phyloP scores from a whole-genome alignment of 306 rosid genomes.

The Heteromeles arbutifolia region DNA sequence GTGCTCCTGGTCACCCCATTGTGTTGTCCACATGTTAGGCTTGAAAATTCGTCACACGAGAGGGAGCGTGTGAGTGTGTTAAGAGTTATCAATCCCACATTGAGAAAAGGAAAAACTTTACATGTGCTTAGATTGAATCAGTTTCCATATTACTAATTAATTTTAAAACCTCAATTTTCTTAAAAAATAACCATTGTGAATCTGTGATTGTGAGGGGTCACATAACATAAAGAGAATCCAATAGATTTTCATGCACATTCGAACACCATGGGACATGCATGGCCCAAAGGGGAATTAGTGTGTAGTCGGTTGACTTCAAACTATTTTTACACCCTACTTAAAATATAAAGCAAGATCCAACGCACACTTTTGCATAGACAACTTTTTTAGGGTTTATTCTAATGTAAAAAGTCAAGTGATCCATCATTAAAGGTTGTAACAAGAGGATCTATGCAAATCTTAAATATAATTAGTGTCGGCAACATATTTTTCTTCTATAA shows the following conservation, averaged over 20 bases:
- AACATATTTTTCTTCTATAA: background rate
- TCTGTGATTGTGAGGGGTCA: background rate
- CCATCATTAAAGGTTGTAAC: constrained; percentile 13
- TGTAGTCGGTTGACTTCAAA: constrained; percentile 18
- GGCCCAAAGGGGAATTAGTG: constrained; percentile 16
- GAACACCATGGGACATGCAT: background rate
- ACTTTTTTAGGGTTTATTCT: constrained; percentile 6
- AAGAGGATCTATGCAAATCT: constrained; percentile 9
- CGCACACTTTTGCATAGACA: constrained; percentile 19
- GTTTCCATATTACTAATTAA: no score
- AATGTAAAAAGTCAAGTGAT: constrained; percentile 15
- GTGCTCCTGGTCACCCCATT: no score
- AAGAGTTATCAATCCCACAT: no score
- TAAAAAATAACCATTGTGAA: background rate
- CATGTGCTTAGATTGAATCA: no score
- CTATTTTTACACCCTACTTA: constrained; percentile 1
- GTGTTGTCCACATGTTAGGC: no score
- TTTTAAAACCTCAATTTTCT: no score
- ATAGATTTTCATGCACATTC: background rate
- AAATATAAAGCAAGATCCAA: constrained; percentile 31
- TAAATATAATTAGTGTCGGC: constrained; percentile 35
- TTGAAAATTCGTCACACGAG: no score
- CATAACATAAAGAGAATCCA: background rate
- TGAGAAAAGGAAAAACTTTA: no score
- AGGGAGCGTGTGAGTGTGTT: no score